A percentile compares a stretch with the other conserved stretches of the same genome.
phyloP scores from a whole-genome alignment of 768 basidiomycete species.

The Trametes cingulata region DNA sequence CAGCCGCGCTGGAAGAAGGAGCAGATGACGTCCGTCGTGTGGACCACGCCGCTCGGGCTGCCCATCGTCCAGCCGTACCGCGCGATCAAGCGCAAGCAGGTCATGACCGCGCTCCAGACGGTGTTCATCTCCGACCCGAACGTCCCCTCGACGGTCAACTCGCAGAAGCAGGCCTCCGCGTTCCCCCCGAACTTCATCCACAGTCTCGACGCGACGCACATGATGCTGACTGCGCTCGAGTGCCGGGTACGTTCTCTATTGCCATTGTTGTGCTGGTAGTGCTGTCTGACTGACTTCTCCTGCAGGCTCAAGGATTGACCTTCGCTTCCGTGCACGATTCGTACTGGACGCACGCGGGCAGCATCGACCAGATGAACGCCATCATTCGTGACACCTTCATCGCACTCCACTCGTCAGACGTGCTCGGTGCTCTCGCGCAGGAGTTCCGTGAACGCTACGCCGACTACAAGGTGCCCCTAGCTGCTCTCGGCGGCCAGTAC shows the following conservation, averaged over 20 bases:
- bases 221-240: constrained; percentile 94
- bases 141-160: constrained; percentile 65
- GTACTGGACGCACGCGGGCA: constrained; percentile 95
- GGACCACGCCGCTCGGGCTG: constrained; percentile 94
- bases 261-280: not conserved
- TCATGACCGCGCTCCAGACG: constrained; percentile 81
- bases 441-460: constrained; percentile 86
- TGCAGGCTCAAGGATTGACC: constrained; percentile 67
- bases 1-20: constrained; percentile 64
- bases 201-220: constrained; percentile 96
- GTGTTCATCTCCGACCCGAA: constrained; percentile 91
- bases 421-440: constrained; percentile 66
- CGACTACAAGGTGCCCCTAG: constrained; percentile 65
- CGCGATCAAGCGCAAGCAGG: constrained; percentile 77
- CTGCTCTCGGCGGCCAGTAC: constrained; percentile 40
- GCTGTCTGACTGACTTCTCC: constrained; percentile 7
- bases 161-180: constrained; percentile 87
- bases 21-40: constrained; percentile 93
- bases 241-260: constrained; percentile 59
- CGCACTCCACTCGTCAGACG: constrained; percentile 84
- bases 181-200: constrained; percentile 99
- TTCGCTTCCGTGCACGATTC: constrained; percentile 99
- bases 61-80: constrained; percentile 97
- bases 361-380: constrained; percentile 84
- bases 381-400: constrained; percentile 94